Base-by-base conservation (phyloP, 2,329 filamentous ascomycete species). In the Botryotinia calthae region DNA sequence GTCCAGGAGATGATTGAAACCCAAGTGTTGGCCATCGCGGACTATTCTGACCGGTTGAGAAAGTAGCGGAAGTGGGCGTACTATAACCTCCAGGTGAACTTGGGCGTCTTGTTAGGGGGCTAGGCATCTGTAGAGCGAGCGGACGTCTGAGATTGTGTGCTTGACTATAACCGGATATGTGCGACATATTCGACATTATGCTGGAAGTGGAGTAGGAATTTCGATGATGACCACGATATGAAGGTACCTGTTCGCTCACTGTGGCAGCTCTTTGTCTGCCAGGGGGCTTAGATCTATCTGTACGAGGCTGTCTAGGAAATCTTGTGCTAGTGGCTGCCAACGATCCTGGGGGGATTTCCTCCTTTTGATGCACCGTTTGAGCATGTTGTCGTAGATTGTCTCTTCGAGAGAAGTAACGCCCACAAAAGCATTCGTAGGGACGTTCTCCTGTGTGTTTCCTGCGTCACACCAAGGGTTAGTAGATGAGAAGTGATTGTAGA, bases 361-460 rank as follows among this genome's bases (percentile, higher is more conserved):
- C 96, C 81, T 98, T 98, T 73, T 97, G 93, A 81, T 99, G 96
- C 1, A 99, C 96, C 0, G 96, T 98, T 82, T 98, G 95, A 62
- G 96, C 96, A 85, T 99, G 96, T 81, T 99, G 96, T 73, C 96
- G 90, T 69, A 99, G 85, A 80, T 99, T 99, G 82, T 99, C 95
- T 63, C 98, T 87, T 66, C 95, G 89, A 16, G 96, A 98, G 81
- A 99, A 99, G 72, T 94, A 89, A 68, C 96, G 89, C 3, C 92
- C 93, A 82, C 96, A 99, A 82, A 98, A 96, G 78, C 96, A 99
- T 82, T 97, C 93, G 79, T 98, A 99, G 0, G 96, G 96, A 42
- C 96, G 90, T 84, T 99, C 96, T 70, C 96, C 96, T 0, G 96
- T 99, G 80, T 99, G 96, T 88, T 98, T 98, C 79, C 94, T 96